Conservation (phyloP, 495 filamentous ascomycete genomes). For the Aspergillus campestris region DNA sequence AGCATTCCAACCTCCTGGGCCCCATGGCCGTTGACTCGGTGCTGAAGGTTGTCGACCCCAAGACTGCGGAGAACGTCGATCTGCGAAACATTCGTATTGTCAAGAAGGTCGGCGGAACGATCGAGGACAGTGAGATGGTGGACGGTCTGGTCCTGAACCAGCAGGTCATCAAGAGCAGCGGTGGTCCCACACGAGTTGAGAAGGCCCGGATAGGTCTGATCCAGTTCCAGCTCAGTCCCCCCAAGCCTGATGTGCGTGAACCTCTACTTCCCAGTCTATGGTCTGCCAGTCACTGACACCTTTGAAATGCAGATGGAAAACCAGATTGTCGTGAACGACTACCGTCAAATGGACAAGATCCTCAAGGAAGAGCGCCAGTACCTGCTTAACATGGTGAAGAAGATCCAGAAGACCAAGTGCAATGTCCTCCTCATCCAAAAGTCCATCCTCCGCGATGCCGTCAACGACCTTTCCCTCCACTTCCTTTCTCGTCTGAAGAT, state of each 20-base stretch:
- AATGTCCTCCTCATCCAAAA: slow-evolving; percentile 98
- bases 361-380: slow-evolving; percentile 98
- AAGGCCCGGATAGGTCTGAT: slow-evolving; percentile 96
- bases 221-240: slow-evolving; percentile 96
- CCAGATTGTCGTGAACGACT: slow-evolving; percentile 97
- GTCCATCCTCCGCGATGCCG: slow-evolving; percentile 92
- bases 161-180: slow-evolving; percentile 83
- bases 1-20: slow-evolving; percentile 85
- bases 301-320: slow-evolving; percentile 79
- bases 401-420: slow-evolving; percentile 99
- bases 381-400: slow-evolving; percentile 97
- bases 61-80: slow-evolving; percentile 93
- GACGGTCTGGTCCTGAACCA: slow-evolving; percentile 93
- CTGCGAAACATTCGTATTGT: slow-evolving; percentile 91
- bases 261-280: background rate
- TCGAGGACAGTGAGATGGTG: slow-evolving; percentile 96
- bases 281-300: slow-evolving; percentile 3
- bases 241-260: slow-evolving; percentile 81
- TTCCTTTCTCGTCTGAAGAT: slow-evolving; percentile 97
- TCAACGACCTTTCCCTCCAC: slow-evolving; percentile 94
- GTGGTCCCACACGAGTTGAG: slow-evolving; percentile 88
- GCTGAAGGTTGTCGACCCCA: slow-evolving; percentile 85
- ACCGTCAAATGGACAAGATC: slow-evolving; percentile 99
- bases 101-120: slow-evolving; percentile 97
- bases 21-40: slow-evolving; percentile 97